Evolutionary conservation across 2,329 filamentous ascomycete genomes (phyloP).

Genomic region (Ciborinia camelliae): DNA sequence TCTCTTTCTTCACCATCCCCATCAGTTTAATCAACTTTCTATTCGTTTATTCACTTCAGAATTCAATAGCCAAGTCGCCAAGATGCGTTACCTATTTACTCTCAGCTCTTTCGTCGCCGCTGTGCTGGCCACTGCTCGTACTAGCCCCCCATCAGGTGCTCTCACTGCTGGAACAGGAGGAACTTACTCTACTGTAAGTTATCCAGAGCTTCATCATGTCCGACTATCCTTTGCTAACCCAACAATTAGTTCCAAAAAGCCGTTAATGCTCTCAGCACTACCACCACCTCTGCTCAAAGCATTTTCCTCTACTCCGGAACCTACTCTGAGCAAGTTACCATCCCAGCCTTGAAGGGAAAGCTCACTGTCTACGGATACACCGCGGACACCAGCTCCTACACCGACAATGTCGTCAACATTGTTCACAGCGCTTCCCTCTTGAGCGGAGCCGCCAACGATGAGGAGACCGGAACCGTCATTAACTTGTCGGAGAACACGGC

Average conservation of each 20-base stretch:
- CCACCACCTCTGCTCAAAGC: constrained; percentile 45
- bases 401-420: constrained; percentile 49
- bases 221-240: constrained; percentile 13
- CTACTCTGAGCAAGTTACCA: constrained; percentile 56
- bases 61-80: constrained; percentile 12
- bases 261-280: constrained; percentile 48
- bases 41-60: background rate
- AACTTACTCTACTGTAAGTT: constrained; percentile 44
- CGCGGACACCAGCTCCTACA: constrained; percentile 44
- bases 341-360: constrained; percentile 45
- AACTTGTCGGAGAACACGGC: constrained; percentile 46
- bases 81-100: constrained; percentile 33
- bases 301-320: constrained; percentile 56
- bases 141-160: constrained; percentile 46
- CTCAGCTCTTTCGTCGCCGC: constrained; percentile 29
- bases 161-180: constrained; percentile 44
- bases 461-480: constrained; percentile 37
- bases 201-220: background rate
- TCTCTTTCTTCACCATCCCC: background rate
- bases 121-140: constrained; percentile 38
- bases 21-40: background rate
- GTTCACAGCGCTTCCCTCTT: constrained; percentile 42
- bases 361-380: constrained; percentile 56
- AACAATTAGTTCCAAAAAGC: constrained; percentile 45
- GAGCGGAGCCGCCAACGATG: constrained; percentile 43